Conservation (phyloP, 2,329 filamentous ascomycete genomes). For the Beauveria varroae region DNA sequence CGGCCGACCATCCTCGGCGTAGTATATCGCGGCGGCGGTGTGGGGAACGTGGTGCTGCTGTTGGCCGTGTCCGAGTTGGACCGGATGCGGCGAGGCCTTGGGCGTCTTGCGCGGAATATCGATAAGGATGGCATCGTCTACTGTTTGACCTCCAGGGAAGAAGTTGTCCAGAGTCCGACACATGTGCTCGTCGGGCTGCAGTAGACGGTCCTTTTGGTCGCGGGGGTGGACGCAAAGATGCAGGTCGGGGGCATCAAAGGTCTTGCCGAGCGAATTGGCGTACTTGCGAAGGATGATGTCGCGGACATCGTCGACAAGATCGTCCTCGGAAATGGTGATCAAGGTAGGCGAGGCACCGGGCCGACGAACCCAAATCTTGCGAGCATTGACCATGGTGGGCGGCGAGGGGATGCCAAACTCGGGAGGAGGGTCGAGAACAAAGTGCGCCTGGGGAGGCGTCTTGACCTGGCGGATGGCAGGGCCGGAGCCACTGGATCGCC, state of each 20-base stretch:
- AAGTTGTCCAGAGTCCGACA: conserved; percentile 69
- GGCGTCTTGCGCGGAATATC: conserved; percentile 78
- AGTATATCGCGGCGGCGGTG: conserved; percentile 42
- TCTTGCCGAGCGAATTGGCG: conserved; percentile 80
- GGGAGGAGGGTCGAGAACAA: conserved; percentile 15
- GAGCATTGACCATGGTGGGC: conserved; percentile 46
- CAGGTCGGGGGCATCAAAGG: conserved; percentile 86
- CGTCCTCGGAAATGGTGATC: conserved; percentile 77
- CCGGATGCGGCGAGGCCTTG: conserved; percentile 62
- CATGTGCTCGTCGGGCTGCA: conserved; percentile 85
- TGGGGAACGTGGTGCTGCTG: conserved; percentile 25
- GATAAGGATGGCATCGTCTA: conserved; percentile 86
- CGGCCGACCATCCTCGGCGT: conserved; percentile 56
- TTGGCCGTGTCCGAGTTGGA: neutral
- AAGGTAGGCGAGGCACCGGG: conserved; percentile 79
- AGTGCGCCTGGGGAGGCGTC: conserved; percentile 11
- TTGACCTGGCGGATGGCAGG: conserved; percentile 16
- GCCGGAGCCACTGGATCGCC: conserved; percentile 20
- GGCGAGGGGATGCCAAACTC: conserved; percentile 27
- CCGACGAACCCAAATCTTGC: conserved; percentile 94
- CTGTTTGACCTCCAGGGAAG: conserved; percentile 78
- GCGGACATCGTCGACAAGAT: conserved; percentile 88
- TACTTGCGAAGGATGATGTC: conserved; percentile 92
- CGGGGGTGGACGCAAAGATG: conserved; percentile 69
- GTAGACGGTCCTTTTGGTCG: conserved; percentile 58